A percentile compares a stretch with the other conserved stretches of the same genome.
Conservation (phyloP, 1,284 basidiomycete species). For the Golubevia pallescens region DNA sequence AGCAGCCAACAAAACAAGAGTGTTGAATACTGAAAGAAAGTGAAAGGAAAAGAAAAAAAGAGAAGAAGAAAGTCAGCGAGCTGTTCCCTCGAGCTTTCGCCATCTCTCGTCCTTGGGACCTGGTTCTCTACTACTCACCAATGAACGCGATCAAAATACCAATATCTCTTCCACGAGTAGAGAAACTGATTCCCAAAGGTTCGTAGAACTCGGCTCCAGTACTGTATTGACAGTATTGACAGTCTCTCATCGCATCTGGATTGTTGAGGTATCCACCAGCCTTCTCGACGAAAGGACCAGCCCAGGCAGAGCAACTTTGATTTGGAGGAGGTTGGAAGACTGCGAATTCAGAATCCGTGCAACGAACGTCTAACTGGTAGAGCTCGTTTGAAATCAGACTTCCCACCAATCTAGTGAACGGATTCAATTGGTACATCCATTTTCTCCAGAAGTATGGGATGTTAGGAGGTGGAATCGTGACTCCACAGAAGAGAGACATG, state of each 20-base stretch:
- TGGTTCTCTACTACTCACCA: background rate
- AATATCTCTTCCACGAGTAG: conserved; percentile 32
- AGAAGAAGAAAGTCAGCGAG: no score
- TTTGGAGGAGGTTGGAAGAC: conserved; percentile 25
- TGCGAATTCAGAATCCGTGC: conserved; percentile 27
- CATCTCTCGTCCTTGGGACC: no score
- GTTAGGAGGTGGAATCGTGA: background rate
- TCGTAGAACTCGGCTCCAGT: conserved; percentile 33
- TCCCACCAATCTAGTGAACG: conserved; percentile 5
- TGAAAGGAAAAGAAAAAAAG: no score
- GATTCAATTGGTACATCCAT: conserved; percentile 10
- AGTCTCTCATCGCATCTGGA: conserved; percentile 23
- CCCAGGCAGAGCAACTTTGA: conserved; percentile 37
- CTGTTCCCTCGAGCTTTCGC: no score
- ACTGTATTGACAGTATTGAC: conserved; percentile 33
- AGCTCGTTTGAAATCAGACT: conserved; percentile 42
- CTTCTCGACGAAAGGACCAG: conserved; percentile 11
- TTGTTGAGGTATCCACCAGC: conserved; percentile 41
- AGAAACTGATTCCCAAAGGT: conserved; percentile 29
- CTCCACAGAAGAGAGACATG: conserved; percentile 3
- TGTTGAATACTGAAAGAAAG: no score
- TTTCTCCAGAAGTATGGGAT: no score
- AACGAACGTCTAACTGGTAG: conserved; percentile 27
- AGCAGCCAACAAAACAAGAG: no score
- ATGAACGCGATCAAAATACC: conserved; percentile 44